These are phyloP conservation scores for Mallotus repandus DNA, from an alignment of 441 rosid species.

Conservation along the genomic window DNA sequence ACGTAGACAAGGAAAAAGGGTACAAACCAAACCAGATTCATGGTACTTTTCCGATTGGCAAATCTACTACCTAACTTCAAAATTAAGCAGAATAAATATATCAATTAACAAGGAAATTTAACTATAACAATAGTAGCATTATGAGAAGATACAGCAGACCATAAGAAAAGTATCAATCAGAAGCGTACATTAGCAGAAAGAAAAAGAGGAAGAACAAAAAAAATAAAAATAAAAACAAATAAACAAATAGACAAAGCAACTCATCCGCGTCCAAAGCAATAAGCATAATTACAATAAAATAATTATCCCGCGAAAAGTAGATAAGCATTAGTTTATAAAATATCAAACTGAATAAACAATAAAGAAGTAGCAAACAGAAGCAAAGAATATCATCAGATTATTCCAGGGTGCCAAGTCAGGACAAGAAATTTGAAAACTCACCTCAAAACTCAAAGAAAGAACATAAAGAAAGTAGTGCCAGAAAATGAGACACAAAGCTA, in stretches of 20 bases:
- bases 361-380: conserved; percentile 13
- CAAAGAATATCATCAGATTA: conserved; percentile 21
- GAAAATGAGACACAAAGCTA: conserved; percentile 25
- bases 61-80: conserved; percentile 27
- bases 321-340: neutral
- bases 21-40: conserved; percentile 54
- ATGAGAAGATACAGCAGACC: neutral
- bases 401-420: neutral
- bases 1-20: conserved; percentile 35
- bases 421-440: conserved; percentile 19
- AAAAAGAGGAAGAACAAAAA: neutral
- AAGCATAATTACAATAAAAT: conserved; percentile 2
- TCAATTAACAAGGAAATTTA: conserved; percentile 1
- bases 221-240: neutral
- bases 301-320: neutral
- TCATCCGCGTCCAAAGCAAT: conserved; percentile 20
- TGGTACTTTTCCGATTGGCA: conserved; percentile 25
- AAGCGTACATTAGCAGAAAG: neutral
- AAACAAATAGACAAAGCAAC: neutral
- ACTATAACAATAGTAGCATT: neutral
- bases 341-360: conserved; percentile 12
- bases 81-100: conserved; percentile 2
- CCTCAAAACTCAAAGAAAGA: conserved; percentile 31
- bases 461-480: conserved; percentile 22
- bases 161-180: neutral